A percentile compares a stretch with the other conserved stretches of the same genome.
phyloP scores from a whole-genome alignment of 148 eudicot genomes.

The Fagopyrum esculentum region DNA sequence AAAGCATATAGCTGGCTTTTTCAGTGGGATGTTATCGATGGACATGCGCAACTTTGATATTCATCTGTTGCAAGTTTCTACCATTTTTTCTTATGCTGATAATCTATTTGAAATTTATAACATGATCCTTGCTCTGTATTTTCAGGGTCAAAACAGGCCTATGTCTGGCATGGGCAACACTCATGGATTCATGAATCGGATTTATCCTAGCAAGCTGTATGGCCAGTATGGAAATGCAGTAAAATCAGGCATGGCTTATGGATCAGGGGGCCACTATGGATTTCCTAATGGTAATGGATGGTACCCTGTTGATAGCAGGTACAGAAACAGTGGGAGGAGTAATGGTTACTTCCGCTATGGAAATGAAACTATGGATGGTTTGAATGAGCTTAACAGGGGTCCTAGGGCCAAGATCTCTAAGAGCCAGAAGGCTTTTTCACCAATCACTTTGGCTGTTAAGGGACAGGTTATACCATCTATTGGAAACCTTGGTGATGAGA shows the following conservation, averaged over 20 bases:
- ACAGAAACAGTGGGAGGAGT: conserved; percentile 43
- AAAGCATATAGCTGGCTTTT: neutral
- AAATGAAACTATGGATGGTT: conserved; percentile 47
- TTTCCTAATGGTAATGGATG: conserved; percentile 38
- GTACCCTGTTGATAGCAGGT: conserved; percentile 46
- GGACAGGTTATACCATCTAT: conserved; percentile 34
- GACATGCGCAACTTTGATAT: neutral
- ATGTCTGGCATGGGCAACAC: conserved; percentile 31
- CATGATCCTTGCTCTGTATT: neutral
- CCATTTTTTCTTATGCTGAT: neutral
- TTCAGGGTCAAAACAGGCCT: conserved; percentile 52
- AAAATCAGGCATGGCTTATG: conserved; percentile 32
- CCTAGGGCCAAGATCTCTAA: conserved; percentile 49
- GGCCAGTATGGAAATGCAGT: conserved; percentile 43
- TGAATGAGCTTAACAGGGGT: conserved; percentile 71
- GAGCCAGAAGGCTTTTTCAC: conserved; percentile 31
- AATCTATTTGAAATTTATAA: neutral
- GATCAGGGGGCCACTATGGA: conserved; percentile 39
- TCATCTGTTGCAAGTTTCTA: neutral
- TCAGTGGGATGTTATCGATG: neutral
- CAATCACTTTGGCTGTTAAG: conserved; percentile 37
- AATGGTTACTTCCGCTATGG: conserved; percentile 44
- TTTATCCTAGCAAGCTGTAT: conserved; percentile 53
- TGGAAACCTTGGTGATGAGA: conserved; percentile 26
- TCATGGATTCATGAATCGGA: conserved; percentile 42